Percentiles rank a stretch among this genome's conserved stretches.
Evolutionary conservation across 176 grass and related monocot species (phyloP).

Genomic region (Calamus simplicifolius): DNA sequence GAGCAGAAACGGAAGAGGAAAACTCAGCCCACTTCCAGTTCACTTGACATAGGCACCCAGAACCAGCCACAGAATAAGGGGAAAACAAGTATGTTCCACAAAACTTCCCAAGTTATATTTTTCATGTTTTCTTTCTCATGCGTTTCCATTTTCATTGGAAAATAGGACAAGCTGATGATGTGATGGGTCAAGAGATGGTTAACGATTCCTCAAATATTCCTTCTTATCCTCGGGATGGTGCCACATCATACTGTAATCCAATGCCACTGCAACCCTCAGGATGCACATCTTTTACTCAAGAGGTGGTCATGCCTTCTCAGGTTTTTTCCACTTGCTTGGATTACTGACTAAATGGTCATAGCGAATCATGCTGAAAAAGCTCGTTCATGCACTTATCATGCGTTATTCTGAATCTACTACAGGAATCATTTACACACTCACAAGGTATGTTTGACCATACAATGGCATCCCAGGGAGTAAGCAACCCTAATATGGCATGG

Average conservation of each 20-base stretch:
- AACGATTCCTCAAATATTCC: slow-evolving; percentile 16
- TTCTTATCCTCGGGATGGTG: slow-evolving; percentile 17
- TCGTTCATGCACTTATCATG: not conserved
- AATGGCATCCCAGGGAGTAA: slow-evolving; percentile 17
- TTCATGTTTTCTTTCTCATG: not conserved
- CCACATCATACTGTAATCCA: slow-evolving; percentile 18
- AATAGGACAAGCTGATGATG: slow-evolving; percentile 21
- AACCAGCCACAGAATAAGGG: slow-evolving; percentile 14
- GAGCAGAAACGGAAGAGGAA: slow-evolving; percentile 23
- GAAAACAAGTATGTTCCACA: slow-evolving; percentile 27
- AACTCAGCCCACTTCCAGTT: slow-evolving; percentile 7
- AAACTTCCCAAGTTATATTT: too few relatives aligned
- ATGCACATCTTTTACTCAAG: slow-evolving; percentile 26
- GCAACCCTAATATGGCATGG: slow-evolving; percentile 28
- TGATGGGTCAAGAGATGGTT: slow-evolving; percentile 14
- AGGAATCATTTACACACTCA: slow-evolving; percentile 22
- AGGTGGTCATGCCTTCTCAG: slow-evolving; percentile 31
- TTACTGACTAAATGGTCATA: too few relatives aligned
- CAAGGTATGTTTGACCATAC: slow-evolving; percentile 32
- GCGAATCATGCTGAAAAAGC: slow-evolving; percentile 3
- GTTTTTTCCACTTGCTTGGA: not conserved
- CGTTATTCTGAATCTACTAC: slow-evolving; percentile 14
- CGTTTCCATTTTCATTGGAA: not conserved
- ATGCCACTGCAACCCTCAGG: slow-evolving; percentile 26
- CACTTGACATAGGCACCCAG: not conserved